Evolutionary conservation across 148 eudicot genomes (phyloP).

Genomic region (Fagopyrum homotropicum): DNA sequence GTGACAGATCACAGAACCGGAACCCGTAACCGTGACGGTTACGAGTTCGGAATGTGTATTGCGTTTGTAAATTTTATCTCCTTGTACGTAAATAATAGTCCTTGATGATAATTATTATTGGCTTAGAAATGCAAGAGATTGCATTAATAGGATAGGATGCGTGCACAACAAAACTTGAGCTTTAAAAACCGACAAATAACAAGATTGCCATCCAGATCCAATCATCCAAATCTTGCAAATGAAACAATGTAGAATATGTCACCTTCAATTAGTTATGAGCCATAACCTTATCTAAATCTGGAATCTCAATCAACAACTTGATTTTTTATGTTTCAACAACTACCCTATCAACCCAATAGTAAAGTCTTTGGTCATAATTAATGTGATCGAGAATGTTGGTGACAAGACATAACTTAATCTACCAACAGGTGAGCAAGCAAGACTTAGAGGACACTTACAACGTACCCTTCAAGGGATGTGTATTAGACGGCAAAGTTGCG

Average conservation of each 20-base stretch:
- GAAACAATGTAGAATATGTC: background rate
- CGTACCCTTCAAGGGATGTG: constrained; percentile 95
- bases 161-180: background rate
- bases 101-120: too few relatives aligned
- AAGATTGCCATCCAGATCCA: background rate
- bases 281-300: background rate
- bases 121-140: too few relatives aligned
- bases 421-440: constrained; percentile 67
- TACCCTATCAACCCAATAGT: background rate
- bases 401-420: background rate
- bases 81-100: too few relatives aligned
- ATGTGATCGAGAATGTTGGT: background rate
- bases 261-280: background rate
- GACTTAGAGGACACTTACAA: constrained; percentile 87
- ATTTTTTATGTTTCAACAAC: background rate
- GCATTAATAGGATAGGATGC: background rate
- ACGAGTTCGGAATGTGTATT: too few relatives aligned
- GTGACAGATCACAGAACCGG: too few relatives aligned
- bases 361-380: background rate
- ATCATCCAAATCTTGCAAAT: background rate
- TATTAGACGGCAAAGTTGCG: constrained; percentile 73
- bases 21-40: too few relatives aligned
- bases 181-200: background rate
- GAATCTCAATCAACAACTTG: background rate
- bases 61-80: too few relatives aligned